phyloP scores from a whole-genome alignment of 202 grass and related monocot genomes.

The Brachypodium distachyon region DNA sequence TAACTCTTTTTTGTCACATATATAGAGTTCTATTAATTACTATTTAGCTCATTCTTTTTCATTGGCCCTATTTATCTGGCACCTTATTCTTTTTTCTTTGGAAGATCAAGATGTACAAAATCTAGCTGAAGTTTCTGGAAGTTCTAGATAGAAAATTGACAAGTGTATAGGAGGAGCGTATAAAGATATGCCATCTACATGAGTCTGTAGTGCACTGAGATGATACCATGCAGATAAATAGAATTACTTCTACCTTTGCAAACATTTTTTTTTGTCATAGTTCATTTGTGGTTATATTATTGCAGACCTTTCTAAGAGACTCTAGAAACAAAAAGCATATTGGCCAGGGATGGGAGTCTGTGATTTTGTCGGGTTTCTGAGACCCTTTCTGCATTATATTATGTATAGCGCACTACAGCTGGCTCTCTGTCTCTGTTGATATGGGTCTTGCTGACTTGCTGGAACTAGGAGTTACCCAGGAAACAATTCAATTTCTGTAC shows the following conservation, averaged over 20 bases:
- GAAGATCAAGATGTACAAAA: constrained; percentile 26
- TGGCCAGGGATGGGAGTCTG: no score
- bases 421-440: not conserved
- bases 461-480: no score
- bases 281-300: not conserved
- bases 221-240: constrained; percentile 6
- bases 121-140: constrained; percentile 16
- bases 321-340: not conserved
- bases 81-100: not conserved
- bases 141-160: constrained; percentile 30
- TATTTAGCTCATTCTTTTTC: constrained; percentile 27
- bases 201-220: not conserved
- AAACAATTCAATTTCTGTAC: no score
- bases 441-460: no score
- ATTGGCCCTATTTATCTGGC: not conserved
- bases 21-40: constrained; percentile 15
- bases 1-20: not conserved
- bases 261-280: not conserved
- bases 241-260: not conserved
- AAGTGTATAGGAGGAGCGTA: constrained; percentile 19
- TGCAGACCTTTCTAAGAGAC: not conserved
- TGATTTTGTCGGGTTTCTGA: not conserved
- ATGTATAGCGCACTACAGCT: no score
- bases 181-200: not conserved
- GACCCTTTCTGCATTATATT: not conserved